Evolutionary conservation across 495 filamentous ascomycete species (phyloP).

Genomic region (Podospora pseudopauciseta): DNA sequence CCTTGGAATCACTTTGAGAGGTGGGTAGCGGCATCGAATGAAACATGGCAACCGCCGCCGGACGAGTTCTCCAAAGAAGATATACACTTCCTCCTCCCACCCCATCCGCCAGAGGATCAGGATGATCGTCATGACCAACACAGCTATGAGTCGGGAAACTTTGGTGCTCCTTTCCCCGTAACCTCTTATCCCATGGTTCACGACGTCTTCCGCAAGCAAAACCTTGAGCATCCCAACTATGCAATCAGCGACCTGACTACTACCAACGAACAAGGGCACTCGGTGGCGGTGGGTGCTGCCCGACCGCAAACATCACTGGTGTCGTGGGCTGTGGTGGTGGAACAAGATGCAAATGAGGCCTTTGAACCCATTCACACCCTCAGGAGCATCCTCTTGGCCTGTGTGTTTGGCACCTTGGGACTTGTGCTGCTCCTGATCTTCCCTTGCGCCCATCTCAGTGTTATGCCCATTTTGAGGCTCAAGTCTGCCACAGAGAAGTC

Average conservation of each 20-base stretch:
- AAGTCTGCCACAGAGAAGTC: slow-evolving; percentile 75
- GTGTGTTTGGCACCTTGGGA: slow-evolving; percentile 78
- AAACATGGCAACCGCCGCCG: slow-evolving; percentile 29
- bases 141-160: slow-evolving; percentile 38
- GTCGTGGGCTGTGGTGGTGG: slow-evolving; percentile 78
- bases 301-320: slow-evolving; percentile 60
- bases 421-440: slow-evolving; percentile 63
- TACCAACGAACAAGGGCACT: slow-evolving; percentile 60
- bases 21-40: slow-evolving; percentile 33
- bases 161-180: slow-evolving; percentile 54
- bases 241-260: slow-evolving; percentile 63
- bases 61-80: slow-evolving; percentile 37
- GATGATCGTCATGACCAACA: slow-evolving; percentile 47
- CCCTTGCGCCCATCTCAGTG: slow-evolving; percentile 73
- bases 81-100: slow-evolving; percentile 48
- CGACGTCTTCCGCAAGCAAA: slow-evolving; percentile 48
- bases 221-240: slow-evolving; percentile 47
- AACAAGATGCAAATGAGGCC: slow-evolving; percentile 69
- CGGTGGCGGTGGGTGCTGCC: slow-evolving; percentile 70
- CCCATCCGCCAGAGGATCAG: slow-evolving; percentile 33
- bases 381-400: slow-evolving; percentile 72
- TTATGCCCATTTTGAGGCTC: slow-evolving; percentile 73
- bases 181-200: slow-evolving; percentile 54
- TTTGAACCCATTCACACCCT: slow-evolving; percentile 69
- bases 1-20: slow-evolving; percentile 60